These are phyloP conservation scores for Sphagnum contortum DNA, from an alignment of 225 moss, liverwort and hornwort genomes.

Conservation along the genomic window DNA sequence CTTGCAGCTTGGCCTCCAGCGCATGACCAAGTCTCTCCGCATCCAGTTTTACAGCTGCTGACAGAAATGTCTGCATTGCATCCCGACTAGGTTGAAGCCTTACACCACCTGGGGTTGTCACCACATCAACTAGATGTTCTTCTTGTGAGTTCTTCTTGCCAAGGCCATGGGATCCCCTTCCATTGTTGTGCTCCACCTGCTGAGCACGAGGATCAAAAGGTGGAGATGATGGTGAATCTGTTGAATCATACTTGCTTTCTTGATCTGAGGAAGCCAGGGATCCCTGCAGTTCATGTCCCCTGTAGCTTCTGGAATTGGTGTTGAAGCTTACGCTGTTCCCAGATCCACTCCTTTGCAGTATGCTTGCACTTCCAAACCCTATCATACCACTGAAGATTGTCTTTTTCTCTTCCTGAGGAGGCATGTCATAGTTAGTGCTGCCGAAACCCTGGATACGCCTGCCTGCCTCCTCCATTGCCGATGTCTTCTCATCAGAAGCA, in stretches of 20 bases:
- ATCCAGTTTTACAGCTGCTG: conserved; percentile 62
- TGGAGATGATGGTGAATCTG: conserved; percentile 34
- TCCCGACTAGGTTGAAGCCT: conserved; percentile 84
- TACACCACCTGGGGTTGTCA: conserved; percentile 88
- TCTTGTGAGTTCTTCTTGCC: conserved; percentile 48
- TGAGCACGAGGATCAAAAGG: conserved; percentile 26
- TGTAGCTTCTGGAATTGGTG: conserved; percentile 15
- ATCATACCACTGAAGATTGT: conserved; percentile 77
- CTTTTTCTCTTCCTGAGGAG: conserved; percentile 64
- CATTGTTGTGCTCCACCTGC: conserved; percentile 43
- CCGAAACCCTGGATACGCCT: conserved; percentile 99
- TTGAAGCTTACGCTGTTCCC: conserved; percentile 43
- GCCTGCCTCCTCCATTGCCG: conserved; percentile 58
- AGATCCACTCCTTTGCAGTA: conserved; percentile 72
- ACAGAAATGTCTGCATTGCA: conserved; percentile 70
- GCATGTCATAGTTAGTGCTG: conserved; percentile 71
- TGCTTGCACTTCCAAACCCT: conserved; percentile 72
- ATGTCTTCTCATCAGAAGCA: conserved; percentile 52
- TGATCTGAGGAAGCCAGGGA: conserved; percentile 32
- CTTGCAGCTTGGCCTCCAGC: conserved; percentile 65
- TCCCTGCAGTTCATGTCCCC: conserved; percentile 41
- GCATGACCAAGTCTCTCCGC: conserved; percentile 66
- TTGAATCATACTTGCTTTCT: conserved; percentile 29
- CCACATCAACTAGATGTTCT: conserved; percentile 74
- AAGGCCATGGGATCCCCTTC: conserved; percentile 34